Percentiles rank a stretch among this genome's conserved stretches.
These are phyloP conservation scores for Colletotrichum spaethianum DNA, from an alignment of 2,329 filamentous ascomycete genomes.

Conservation along the genomic window DNA sequence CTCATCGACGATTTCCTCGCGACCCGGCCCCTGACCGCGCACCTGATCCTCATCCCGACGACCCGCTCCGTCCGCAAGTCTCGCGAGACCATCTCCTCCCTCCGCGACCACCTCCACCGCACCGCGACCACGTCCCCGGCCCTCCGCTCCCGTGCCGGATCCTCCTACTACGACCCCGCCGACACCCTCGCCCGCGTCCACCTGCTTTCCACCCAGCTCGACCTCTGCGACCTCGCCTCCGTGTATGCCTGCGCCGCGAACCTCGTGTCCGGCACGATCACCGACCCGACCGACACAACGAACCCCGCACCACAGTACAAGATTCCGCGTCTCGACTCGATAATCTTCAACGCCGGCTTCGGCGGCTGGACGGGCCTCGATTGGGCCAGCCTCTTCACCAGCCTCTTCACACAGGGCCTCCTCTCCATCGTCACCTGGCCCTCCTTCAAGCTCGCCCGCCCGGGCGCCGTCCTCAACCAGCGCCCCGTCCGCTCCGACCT, in stretches of 20 bases:
- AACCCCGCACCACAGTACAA: slow-evolving; percentile 42
- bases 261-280: slow-evolving; percentile 60
- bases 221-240: slow-evolving; percentile 71
- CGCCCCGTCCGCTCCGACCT: slow-evolving; percentile 46
- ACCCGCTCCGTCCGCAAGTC: slow-evolving; percentile 84
- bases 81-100: slow-evolving; percentile 75
- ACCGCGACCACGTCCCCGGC: slow-evolving; percentile 56
- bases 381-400: slow-evolving; percentile 72
- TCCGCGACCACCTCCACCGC: slow-evolving; percentile 74
- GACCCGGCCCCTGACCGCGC: slow-evolving; percentile 74
- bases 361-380: slow-evolving; percentile 88
- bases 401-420: slow-evolving; percentile 71
- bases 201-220: slow-evolving; percentile 70
- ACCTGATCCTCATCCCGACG: slow-evolving; percentile 85
- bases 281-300: slow-evolving; percentile 60
- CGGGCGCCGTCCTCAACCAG: slow-evolving; percentile 60
- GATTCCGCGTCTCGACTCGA: slow-evolving; percentile 81
- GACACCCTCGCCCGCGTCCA: slow-evolving; percentile 67
- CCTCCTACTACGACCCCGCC: slow-evolving; percentile 54
- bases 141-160: slow-evolving; percentile 56
- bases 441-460: slow-evolving; percentile 77
- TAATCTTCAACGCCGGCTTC: slow-evolving; percentile 90
- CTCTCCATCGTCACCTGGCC: slow-evolving; percentile 82
- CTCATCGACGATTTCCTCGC: slow-evolving; percentile 91
- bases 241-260: slow-evolving; percentile 64